These are phyloP conservation scores for Diospyros lotus DNA, from an alignment of 148 eudicot species.

Conservation along the genomic window DNA sequence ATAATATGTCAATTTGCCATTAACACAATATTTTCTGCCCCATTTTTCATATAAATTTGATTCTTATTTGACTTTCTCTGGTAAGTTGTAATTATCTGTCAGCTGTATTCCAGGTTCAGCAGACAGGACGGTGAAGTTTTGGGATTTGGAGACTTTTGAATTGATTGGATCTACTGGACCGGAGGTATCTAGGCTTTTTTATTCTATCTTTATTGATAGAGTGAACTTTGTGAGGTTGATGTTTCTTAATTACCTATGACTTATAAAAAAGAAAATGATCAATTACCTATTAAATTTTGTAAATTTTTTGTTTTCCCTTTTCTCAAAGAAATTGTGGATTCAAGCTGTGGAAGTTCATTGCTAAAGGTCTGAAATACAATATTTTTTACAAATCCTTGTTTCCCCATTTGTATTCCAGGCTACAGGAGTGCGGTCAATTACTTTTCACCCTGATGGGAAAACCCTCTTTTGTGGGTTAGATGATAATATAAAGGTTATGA, in stretches of 20 bases:
- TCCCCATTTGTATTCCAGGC: conserved; percentile 38
- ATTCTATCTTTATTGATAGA: not conserved
- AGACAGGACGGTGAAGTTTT: conserved; percentile 74
- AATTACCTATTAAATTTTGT: not conserved
- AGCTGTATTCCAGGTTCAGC: conserved; percentile 59
- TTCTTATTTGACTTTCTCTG: not conserved
- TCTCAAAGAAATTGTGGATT: not conserved
- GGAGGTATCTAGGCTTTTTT: conserved; percentile 47
- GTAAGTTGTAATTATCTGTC: conserved; percentile 5
- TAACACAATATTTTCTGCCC: not conserved
- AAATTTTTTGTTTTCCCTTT: too few relatives aligned
- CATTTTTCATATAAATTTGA: conserved; percentile 1
- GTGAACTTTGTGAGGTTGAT: not conserved
- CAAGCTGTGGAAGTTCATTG: not conserved
- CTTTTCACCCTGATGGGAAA: conserved; percentile 93
- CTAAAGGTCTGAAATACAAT: not conserved
- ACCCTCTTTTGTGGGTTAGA: conserved; percentile 88
- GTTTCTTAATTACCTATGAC: not conserved
- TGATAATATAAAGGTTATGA: conserved; percentile 71
- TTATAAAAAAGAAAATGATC: too few relatives aligned
- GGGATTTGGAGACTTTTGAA: conserved; percentile 94
- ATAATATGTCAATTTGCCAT: not conserved
- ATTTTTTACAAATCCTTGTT: not conserved
- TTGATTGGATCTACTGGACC: conserved; percentile 77
- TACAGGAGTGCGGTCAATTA: conserved; percentile 64